phyloP scores from a whole-genome alignment of 441 rosid genomes.

The Sinapis alba region DNA sequence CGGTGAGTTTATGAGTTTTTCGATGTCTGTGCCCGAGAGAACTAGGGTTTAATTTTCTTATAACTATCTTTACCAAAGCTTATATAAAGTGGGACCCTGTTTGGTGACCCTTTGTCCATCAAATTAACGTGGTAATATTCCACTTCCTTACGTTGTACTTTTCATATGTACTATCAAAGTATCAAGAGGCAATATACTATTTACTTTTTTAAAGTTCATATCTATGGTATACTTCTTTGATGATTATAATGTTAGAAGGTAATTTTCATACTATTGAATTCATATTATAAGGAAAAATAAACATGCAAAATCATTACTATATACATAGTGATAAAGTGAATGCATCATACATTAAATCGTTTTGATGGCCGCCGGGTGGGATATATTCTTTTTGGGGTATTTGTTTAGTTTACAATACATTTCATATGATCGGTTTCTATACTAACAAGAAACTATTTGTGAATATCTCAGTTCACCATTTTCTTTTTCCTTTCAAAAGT shows the following conservation, averaged over 20 bases:
- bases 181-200: constrained; percentile 2
- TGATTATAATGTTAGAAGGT: not conserved
- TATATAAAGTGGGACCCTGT: constrained; percentile 26
- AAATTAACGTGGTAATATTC: constrained; percentile 18
- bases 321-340: not conserved
- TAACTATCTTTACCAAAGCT: no score
- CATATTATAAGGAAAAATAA: not conserved
- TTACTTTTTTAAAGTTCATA: not conserved
- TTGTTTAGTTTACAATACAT: not conserved
- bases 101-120: constrained; percentile 19
- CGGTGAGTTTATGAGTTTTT: no score
- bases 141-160: not conserved
- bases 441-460: not conserved
- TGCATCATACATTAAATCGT: not conserved
- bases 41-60: no score
- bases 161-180: constrained; percentile 16
- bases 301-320: not conserved
- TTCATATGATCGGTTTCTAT: not conserved
- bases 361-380: not conserved
- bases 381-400: not conserved
- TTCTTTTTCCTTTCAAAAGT: not conserved
- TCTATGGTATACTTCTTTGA: not conserved
- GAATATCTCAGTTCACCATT: not conserved
- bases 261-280: not conserved
- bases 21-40: no score